Evolutionary conservation across 164 flowering plant genomes (phyloP).

Genomic region (grape (Vitis vinifera)): DNA sequence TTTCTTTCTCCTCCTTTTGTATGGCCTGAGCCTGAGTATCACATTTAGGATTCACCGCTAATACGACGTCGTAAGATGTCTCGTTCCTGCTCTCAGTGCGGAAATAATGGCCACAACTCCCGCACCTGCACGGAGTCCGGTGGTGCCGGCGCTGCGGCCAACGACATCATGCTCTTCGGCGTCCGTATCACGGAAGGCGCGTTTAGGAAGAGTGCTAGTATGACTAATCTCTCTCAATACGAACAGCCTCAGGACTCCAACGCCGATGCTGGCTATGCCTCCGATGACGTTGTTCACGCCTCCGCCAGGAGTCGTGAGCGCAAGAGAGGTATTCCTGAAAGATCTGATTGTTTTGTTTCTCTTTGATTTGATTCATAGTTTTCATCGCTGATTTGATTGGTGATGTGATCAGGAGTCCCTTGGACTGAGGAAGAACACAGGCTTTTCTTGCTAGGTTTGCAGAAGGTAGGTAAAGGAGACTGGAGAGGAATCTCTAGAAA

Average conservation of each 20-base stretch:
- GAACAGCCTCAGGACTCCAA: conserved; percentile 44
- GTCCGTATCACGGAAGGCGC: conserved; percentile 44
- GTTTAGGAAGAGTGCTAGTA: conserved; percentile 60
- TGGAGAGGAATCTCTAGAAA: conserved; percentile 95
- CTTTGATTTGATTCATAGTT: neutral
- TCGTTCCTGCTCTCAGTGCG: conserved; percentile 61
- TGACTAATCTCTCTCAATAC: conserved; percentile 59
- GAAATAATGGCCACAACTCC: conserved; percentile 67
- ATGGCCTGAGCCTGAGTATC: neutral
- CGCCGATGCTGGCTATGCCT: conserved; percentile 67
- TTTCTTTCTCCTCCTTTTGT: neutral
- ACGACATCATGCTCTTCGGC: conserved; percentile 66
- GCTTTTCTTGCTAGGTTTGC: conserved; percentile 69
- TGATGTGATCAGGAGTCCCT: conserved; percentile 57
- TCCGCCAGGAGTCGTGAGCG: conserved; percentile 81
- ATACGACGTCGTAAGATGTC: conserved; percentile 26
- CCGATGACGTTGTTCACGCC: conserved; percentile 79
- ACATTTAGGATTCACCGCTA: neutral
- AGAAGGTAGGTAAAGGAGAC: conserved; percentile 91
- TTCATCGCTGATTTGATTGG: neutral
- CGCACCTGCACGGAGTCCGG: conserved; percentile 52
- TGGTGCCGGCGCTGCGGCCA: conserved; percentile 17
- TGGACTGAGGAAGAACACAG: conserved; percentile 96
- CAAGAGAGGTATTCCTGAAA: conserved; percentile 60
- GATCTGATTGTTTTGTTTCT: neutral